phyloP scores from a whole-genome alignment of 208 protist species.

The Crithidia acanthocephali region DNA sequence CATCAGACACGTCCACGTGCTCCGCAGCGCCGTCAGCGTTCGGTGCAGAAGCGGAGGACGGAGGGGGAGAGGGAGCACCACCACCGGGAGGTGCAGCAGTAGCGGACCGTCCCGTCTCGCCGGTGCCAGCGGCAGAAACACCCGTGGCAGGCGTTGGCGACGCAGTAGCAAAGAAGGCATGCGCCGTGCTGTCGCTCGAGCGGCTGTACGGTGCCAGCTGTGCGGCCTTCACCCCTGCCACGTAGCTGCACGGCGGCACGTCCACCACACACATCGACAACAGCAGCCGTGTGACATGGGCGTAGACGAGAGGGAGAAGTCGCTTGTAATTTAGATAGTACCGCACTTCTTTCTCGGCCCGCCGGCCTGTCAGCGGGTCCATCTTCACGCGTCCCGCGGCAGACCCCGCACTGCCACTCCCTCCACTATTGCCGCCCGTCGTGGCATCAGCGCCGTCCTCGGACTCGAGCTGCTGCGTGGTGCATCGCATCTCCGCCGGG shows the following conservation, averaged over 20 bases:
- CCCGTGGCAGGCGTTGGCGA: background rate
- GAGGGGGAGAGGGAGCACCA: background rate
- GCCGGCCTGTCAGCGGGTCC: background rate
- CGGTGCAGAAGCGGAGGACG: background rate
- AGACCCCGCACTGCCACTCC: background rate
- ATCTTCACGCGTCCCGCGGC: background rate
- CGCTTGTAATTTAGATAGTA: conserved; percentile 86
- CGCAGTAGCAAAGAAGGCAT: conserved; percentile 18
- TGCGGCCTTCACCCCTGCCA: conserved; percentile 24
- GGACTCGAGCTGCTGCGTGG: conserved; percentile 49
- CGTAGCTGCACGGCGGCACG: conserved; percentile 31
- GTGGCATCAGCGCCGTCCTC: conserved; percentile 14
- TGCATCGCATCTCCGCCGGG: conserved; percentile 69
- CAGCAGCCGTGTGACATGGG: conserved; percentile 73
- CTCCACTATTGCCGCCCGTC: background rate
- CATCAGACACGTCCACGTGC: conserved; percentile 43
- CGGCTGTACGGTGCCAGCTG: conserved; percentile 21
- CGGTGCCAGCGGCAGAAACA: background rate
- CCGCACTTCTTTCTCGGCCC: conserved; percentile 22
- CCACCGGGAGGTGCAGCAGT: background rate
- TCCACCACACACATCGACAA: conserved; percentile 52
- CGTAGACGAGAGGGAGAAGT: conserved; percentile 72
- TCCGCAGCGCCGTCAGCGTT: conserved; percentile 10
- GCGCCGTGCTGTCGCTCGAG: conserved; percentile 12
- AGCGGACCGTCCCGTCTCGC: background rate